phyloP scores from a whole-genome alignment of 345 rosid species.

The Linum usitatissimum region DNA sequence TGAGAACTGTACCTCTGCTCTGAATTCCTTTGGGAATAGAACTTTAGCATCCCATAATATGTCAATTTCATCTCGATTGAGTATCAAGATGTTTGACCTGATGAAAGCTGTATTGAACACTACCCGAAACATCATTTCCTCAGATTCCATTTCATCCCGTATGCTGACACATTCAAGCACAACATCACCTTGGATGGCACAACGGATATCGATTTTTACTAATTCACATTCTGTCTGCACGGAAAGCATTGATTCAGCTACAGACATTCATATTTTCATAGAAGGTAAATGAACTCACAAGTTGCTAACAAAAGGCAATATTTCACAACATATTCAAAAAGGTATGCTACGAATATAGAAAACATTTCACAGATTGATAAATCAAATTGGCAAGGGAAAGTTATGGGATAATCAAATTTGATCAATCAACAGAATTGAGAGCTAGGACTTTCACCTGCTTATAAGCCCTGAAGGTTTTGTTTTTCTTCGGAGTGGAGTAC shows the following conservation, averaged over 20 bases:
- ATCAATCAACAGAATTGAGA: neutral
- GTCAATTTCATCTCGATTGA: slow-evolving; percentile 83
- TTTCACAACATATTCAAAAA: neutral
- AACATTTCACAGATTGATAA: neutral
- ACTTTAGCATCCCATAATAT: slow-evolving; percentile 73
- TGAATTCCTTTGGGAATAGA: slow-evolving; percentile 75
- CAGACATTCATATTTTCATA: neutral
- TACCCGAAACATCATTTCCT: slow-evolving; percentile 70
- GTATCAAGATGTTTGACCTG: slow-evolving; percentile 89
- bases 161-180: slow-evolving; percentile 83
- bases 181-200: slow-evolving; percentile 82
- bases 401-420: neutral
- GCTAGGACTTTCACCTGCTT: slow-evolving; percentile 52
- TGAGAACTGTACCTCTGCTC: slow-evolving; percentile 62
- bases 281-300: neutral
- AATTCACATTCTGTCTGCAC: slow-evolving; percentile 77
- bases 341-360: neutral
- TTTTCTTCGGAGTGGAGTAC: slow-evolving; percentile 55
- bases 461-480: slow-evolving; percentile 46
- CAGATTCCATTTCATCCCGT: slow-evolving; percentile 61
- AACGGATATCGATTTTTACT: slow-evolving; percentile 80
- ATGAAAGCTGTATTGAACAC: slow-evolving; percentile 93
- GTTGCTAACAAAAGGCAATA: neutral
- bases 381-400: neutral
- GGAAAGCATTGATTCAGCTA: slow-evolving; percentile 10